Evolutionary conservation across 306 rosid genomes (phyloP).

Genomic region (Rubus idaeus): DNA sequence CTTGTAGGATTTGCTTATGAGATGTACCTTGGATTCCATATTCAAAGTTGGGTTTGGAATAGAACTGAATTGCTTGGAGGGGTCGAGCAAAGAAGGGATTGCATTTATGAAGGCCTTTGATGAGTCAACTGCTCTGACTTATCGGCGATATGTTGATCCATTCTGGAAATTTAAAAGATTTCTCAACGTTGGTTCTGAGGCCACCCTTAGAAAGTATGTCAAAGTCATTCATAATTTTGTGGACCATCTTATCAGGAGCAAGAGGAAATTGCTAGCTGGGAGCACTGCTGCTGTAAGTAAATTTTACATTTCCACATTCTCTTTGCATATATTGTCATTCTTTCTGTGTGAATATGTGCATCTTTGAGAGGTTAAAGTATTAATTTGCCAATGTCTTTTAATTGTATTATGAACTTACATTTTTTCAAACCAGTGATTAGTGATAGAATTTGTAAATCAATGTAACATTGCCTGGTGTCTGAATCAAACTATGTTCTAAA

Average conservation of each 20-base stretch:
- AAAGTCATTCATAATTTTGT: slow-evolving; percentile 51
- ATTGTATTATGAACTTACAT: not conserved
- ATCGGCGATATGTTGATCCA: slow-evolving; percentile 71
- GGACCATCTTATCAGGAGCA: slow-evolving; percentile 40
- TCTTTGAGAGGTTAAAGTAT: too few relatives aligned
- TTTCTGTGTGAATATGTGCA: not conserved
- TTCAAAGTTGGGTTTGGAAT: slow-evolving; percentile 90
- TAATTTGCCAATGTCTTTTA: not conserved
- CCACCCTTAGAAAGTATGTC: slow-evolving; percentile 51
- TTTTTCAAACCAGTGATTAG: not conserved
- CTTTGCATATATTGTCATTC: not conserved
- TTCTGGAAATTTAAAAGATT: slow-evolving; percentile 63
- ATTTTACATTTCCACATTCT: not conserved
- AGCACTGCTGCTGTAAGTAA: slow-evolving; percentile 47
- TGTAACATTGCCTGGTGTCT: not conserved
- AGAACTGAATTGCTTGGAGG: slow-evolving; percentile 69
- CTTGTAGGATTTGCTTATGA: slow-evolving; percentile 63
- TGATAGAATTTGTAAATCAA: not conserved
- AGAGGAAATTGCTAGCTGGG: slow-evolving; percentile 34
- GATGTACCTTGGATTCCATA: slow-evolving; percentile 70
- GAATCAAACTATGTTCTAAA: not conserved
- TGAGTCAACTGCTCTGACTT: slow-evolving; percentile 57
- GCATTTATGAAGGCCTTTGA: slow-evolving; percentile 79
- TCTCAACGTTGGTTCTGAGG: slow-evolving; percentile 70
- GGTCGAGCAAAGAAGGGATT: slow-evolving; percentile 52